phyloP scores from a whole-genome alignment of 768 basidiomycete genomes.

The Brasilioporus rufonigricans region DNA sequence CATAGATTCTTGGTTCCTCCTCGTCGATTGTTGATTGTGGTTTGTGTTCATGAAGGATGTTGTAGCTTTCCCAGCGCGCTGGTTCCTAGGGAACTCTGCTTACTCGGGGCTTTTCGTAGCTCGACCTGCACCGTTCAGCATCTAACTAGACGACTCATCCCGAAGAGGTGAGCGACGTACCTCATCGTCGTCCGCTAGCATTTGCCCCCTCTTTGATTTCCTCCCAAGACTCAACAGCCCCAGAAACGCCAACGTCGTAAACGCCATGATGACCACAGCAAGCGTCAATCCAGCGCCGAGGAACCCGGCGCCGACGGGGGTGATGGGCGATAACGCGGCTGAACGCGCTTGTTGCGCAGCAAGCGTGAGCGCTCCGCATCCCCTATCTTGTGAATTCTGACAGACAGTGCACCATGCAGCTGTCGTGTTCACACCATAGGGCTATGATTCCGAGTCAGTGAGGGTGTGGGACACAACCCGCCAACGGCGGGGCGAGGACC shows the following conservation, averaged over 20 bases:
- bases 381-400: constrained; percentile 53
- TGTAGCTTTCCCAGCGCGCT: too few species aligned
- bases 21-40: too few species aligned
- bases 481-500: background rate
- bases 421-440: constrained; percentile 49
- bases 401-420: constrained; percentile 60
- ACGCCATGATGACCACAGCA: constrained; percentile 38
- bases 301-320: constrained; percentile 63
- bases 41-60: too few species aligned
- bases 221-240: constrained; percentile 35
- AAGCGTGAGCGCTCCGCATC: constrained; percentile 48
- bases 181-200: background rate
- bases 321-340: constrained; percentile 40
- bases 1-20: too few species aligned
- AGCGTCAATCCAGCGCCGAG: constrained; percentile 59
- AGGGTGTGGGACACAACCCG: background rate
- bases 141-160: background rate
- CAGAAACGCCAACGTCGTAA: constrained; percentile 40
- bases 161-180: background rate
- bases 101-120: background rate
- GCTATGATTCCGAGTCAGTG: constrained; percentile 31
- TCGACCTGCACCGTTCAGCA: background rate
- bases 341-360: constrained; percentile 26
- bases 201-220: constrained; percentile 3
- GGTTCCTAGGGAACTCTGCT: background rate